These are phyloP conservation scores for Pseudocercospora cruenta DNA, from an alignment of 2,329 filamentous ascomycete genomes.

Conservation along the genomic window DNA sequence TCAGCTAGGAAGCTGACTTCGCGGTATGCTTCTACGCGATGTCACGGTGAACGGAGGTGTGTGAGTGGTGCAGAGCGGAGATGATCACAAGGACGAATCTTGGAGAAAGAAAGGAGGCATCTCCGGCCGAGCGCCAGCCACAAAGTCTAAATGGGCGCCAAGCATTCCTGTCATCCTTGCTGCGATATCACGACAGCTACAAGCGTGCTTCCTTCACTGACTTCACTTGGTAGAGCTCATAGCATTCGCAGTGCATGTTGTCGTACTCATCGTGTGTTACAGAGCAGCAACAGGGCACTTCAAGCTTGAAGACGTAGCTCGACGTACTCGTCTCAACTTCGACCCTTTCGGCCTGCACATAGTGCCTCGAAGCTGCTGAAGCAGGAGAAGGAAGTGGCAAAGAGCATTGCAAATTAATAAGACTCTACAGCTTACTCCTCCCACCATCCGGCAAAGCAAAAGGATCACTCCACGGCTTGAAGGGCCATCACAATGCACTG, in stretches of 20 bases:
- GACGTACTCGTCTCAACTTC: too few relatives aligned
- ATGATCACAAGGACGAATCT: conserved; percentile 2
- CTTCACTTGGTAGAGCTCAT: too few relatives aligned
- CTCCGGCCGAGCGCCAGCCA: background rate
- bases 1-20: conserved; percentile 14
- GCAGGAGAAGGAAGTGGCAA: too few relatives aligned
- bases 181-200: too few relatives aligned
- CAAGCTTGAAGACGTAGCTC: too few relatives aligned
- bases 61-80: conserved; percentile 14
- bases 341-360: too few relatives aligned
- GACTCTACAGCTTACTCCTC: background rate
- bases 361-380: too few relatives aligned
- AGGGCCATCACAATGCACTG: background rate
- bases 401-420: too few relatives aligned
- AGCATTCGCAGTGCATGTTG: background rate
- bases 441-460: conserved; percentile 5
- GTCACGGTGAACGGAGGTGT: conserved; percentile 9
- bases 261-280: background rate
- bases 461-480: conserved; percentile 6
- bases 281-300: too few relatives aligned
- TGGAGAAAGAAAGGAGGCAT: background rate
- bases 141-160: background rate
- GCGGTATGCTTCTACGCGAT: conserved; percentile 2
- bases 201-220: too few relatives aligned
- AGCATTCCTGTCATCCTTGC: too few relatives aligned